These are phyloP conservation scores for Solanum lycopersicoides DNA, from an alignment of 257 asterid genomes.

Conservation along the genomic window DNA sequence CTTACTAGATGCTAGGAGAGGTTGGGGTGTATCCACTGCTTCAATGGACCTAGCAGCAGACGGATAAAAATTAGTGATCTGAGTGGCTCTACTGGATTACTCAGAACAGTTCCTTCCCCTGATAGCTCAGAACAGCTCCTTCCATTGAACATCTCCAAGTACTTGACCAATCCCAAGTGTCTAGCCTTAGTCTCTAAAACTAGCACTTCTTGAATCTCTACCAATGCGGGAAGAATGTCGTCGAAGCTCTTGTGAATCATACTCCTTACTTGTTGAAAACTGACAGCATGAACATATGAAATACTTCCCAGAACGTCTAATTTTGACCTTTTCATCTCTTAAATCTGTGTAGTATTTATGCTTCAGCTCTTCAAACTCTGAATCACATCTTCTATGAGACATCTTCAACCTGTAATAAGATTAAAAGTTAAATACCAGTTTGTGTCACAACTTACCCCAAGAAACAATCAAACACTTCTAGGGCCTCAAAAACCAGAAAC, in stretches of 20 bases:
- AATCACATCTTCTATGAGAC: constrained; percentile 13
- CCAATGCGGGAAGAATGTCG: constrained; percentile 60
- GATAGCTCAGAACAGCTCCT: constrained; percentile 16
- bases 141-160: constrained; percentile 36
- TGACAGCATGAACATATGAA: constrained; percentile 52
- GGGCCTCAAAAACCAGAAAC: too few relatives aligned
- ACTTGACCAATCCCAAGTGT: constrained; percentile 55
- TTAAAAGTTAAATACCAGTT: neutral
- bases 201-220: constrained; percentile 51
- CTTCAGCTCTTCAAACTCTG: constrained; percentile 39
- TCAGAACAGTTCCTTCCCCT: neutral
- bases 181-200: constrained; percentile 48
- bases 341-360: constrained; percentile 40
- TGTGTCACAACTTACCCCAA: neutral
- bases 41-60: neutral
- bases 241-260: constrained; percentile 39
- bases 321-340: constrained; percentile 35
- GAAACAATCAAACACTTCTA: too few relatives aligned
- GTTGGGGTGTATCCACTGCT: constrained; percentile 1
- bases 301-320: constrained; percentile 34
- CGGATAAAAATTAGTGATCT: neutral
- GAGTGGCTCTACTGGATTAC: neutral
- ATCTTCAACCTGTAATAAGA: constrained; percentile 25
- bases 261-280: constrained; percentile 24
- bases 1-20: neutral